Conservation (phyloP, 2,329 filamentous ascomycete genomes). For the Graphilbum ipis-grandicollis region DNA sequence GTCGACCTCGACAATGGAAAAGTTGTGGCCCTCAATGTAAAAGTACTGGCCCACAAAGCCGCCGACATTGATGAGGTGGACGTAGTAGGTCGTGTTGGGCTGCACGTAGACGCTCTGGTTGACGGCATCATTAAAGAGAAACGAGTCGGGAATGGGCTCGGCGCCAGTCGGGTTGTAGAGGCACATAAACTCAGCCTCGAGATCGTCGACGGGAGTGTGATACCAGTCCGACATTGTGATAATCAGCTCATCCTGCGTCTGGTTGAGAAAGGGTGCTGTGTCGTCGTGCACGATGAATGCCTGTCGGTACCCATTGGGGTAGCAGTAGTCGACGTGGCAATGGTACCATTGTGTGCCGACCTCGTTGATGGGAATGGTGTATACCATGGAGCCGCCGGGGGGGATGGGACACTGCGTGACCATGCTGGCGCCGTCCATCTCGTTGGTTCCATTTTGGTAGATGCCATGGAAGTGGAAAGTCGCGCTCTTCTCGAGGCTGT, state of each 20-base stretch:
- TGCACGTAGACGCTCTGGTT: slow-evolving; percentile 40
- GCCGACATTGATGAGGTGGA: slow-evolving; percentile 55
- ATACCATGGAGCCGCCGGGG: slow-evolving; percentile 45
- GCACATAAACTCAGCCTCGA: slow-evolving; percentile 25
- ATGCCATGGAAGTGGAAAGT: slow-evolving; percentile 55
- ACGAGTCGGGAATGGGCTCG: slow-evolving; percentile 49
- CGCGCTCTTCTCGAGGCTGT: slow-evolving; percentile 43
- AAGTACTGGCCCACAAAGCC: slow-evolving; percentile 51
- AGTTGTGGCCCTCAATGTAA: slow-evolving; percentile 48
- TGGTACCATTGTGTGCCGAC: slow-evolving; percentile 67
- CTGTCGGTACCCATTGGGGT: slow-evolving; percentile 38
- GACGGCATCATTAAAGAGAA: slow-evolving; percentile 54
- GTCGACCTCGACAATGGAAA: slow-evolving; percentile 55
- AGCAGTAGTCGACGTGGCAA: slow-evolving; percentile 48
- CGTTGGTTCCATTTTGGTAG: slow-evolving; percentile 46
- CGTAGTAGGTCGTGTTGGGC: slow-evolving; percentile 52
- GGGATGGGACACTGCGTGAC: slow-evolving; percentile 51
- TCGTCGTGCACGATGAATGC: slow-evolving; percentile 27
- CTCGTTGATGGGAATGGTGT: slow-evolving; percentile 44
- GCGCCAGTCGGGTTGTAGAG: slow-evolving; percentile 37
- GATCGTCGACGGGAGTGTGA: slow-evolving; percentile 33
- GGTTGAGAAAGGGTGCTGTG: slow-evolving; percentile 32
- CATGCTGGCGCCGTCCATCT: slow-evolving; percentile 53
- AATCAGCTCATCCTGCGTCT: slow-evolving; percentile 45
- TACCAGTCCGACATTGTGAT: slow-evolving; percentile 56